These are phyloP conservation scores for Melaleuca quinquenervia DNA, from an alignment of 345 rosid genomes.

Conservation along the genomic window DNA sequence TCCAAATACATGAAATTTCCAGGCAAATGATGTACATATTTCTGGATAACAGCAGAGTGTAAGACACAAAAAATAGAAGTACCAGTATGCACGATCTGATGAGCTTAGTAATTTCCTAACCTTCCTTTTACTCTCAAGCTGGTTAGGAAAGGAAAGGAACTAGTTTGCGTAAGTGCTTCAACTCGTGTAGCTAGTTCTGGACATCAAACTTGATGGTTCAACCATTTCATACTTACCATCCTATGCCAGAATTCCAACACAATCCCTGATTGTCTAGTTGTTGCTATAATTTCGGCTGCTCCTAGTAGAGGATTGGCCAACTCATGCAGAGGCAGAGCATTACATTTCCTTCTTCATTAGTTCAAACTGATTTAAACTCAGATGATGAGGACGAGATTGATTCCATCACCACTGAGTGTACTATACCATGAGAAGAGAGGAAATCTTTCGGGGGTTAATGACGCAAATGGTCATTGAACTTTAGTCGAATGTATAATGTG, in stretches of 20 bases:
- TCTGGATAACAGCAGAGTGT: background rate
- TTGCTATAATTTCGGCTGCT: background rate
- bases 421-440: background rate
- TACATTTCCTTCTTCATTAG: background rate
- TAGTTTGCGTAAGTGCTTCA: background rate
- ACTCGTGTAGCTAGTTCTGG: background rate
- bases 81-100: background rate
- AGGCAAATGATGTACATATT: background rate
- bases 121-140: background rate
- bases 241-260: background rate
- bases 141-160: background rate
- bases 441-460: too few species aligned
- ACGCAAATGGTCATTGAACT: too few species aligned
- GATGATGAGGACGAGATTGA: background rate
- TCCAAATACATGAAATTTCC: background rate
- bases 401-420: background rate
- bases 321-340: background rate
- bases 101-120: background rate
- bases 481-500: too few species aligned
- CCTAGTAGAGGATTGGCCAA: background rate
- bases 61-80: background rate
- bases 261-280: background rate
- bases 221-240: background rate
- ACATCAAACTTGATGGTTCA: background rate
- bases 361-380: background rate